Conservation (phyloP, 106 monocot genomes). For the Dactylorhiza incarnata region DNA sequence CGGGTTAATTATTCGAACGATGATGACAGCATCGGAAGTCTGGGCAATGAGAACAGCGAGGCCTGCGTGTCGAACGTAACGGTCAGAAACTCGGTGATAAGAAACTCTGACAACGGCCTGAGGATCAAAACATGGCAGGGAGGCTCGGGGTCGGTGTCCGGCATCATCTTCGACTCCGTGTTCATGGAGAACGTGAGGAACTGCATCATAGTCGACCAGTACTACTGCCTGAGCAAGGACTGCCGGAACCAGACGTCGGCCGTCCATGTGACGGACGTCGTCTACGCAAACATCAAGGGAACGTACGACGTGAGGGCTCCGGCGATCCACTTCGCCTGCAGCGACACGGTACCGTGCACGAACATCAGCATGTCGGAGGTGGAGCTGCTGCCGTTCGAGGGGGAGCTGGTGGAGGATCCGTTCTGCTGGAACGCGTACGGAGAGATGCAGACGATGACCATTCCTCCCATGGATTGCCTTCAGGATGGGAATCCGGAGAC, state of each 20-base stretch:
- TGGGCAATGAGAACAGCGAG: conserved; percentile 75
- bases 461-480: conserved; percentile 76
- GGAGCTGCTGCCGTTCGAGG: conserved; percentile 66
- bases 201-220: conserved; percentile 97
- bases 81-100: conserved; percentile 63
- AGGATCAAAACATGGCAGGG: conserved; percentile 99
- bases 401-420: conserved; percentile 86
- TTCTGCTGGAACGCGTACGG: conserved; percentile 99
- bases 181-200: conserved; percentile 86
- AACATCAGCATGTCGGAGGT: conserved; percentile 94
- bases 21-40: conserved; percentile 77
- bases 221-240: conserved; percentile 73
- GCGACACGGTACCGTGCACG: conserved; percentile 84
- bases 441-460: conserved; percentile 46
- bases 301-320: conserved; percentile 78
- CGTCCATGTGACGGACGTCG: conserved; percentile 60
- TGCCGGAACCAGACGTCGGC: conserved; percentile 86
- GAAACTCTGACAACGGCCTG: conserved; percentile 82
- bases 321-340: conserved; percentile 93
- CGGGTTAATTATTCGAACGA: not conserved
- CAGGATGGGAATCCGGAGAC: conserved; percentile 62
- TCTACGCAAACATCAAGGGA: conserved; percentile 68
- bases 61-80: conserved; percentile 86
- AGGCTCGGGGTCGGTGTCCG: conserved; percentile 64
- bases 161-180: conserved; percentile 52